These are phyloP conservation scores for Arctium minus DNA, from an alignment of 129 eudicot genomes.

Conservation along the genomic window DNA sequence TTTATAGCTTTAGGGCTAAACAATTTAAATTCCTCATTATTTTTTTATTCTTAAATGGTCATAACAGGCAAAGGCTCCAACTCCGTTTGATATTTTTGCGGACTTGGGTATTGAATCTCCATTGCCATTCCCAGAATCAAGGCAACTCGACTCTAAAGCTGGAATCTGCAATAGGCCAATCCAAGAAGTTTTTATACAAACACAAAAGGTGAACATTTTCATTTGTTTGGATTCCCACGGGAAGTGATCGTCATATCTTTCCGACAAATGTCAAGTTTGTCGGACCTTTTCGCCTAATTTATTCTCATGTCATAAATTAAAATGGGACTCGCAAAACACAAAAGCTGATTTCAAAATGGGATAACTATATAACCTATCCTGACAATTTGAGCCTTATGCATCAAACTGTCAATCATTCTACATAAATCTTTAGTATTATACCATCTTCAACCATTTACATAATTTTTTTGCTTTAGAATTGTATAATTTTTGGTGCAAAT, in stretches of 20 bases:
- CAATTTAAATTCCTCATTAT: neutral
- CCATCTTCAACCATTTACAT: neutral
- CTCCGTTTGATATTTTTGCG: constrained; percentile 27
- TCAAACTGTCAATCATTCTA: neutral
- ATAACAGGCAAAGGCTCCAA: constrained; percentile 33
- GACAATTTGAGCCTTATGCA: neutral
- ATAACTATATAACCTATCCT: neutral
- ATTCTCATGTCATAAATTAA: neutral
- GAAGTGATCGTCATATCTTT: neutral
- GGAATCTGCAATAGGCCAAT: constrained; percentile 37
- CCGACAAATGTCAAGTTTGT: neutral
- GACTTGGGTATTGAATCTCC: constrained; percentile 35
- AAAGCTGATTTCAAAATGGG: neutral
- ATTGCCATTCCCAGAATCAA: constrained; percentile 35
- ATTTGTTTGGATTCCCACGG: neutral
- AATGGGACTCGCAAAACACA: neutral
- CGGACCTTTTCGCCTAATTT: neutral
- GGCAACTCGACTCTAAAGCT: constrained; percentile 18
- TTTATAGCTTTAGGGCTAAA: constrained; percentile 2
- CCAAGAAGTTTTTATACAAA: constrained; percentile 30
- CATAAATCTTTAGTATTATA: neutral
- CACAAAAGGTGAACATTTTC: constrained; percentile 31
- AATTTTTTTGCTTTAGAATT: neutral
- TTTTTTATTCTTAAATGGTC: constrained; percentile 14
- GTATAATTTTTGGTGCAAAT: neutral